Base-by-base conservation (phyloP, 495 filamentous ascomycete species). In the Umbilicaria muhlenbergii region DNA sequence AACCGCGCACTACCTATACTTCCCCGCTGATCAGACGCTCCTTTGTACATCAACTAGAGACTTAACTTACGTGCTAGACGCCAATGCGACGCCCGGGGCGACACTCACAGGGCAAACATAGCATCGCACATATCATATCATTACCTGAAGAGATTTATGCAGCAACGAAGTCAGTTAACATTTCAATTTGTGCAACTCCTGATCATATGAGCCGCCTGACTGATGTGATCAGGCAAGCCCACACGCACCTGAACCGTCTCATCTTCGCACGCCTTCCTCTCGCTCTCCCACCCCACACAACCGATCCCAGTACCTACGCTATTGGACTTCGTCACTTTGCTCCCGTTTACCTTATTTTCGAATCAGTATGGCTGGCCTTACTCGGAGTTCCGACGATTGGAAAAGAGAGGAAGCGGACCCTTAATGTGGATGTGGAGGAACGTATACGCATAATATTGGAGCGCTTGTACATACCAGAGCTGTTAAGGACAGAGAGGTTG, bases 241-340 rank as follows among this genome's bases (percentile, higher is more conserved):
- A 73, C 48, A 57, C 60, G n/a, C 40, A 48, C 28, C 61, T 74
- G 14, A 71, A 73, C 54, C 55, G 54, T 39, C 55, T 64, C n/a
- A 68, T 73, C 40, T 58, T 60, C 37, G 43, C 54, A 11, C 61
- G 65, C 16, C 59, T 74, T 5, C 66, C 65, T 3, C 59, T 66
- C 28, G 55, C 62, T 11, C 55, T 71, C 7, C 68, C 68, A 13
- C 69, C 67, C 5, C 41, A 65, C 46, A 39, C 57, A 13, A 16
- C 54, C 11, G 49, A 41, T 13, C 58, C 61, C 0, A 42, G 41
- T 2, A 52, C 60, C 36, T 71, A 71, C 43, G 59, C 58, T 6
- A 45, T 44, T 16, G 70, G 67, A 34, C 48, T 74, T 16, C 43
- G 53, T 14, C 58, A 63, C 43, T 61, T 74, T 46, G 52, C 64